Evolutionary conservation across 257 asterid species (phyloP).

Genomic region (Solanum ossicruentum): DNA sequence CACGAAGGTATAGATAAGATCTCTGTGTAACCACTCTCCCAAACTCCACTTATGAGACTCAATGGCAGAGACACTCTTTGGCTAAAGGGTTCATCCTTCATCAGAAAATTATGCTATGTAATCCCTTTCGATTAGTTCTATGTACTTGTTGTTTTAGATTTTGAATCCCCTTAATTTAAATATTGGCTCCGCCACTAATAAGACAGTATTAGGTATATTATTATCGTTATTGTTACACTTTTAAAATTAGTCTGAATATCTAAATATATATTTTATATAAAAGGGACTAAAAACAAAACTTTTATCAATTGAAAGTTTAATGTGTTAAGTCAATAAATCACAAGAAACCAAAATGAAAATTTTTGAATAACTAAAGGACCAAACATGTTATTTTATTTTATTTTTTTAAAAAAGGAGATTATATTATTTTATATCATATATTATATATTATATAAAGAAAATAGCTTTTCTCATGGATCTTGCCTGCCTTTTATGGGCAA

Average conservation of each 20-base stretch:
- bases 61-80: no score
- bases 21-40: background rate
- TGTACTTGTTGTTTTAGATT: no score
- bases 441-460: background rate
- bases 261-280: background rate
- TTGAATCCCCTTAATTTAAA: no score
- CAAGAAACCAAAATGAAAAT: background rate
- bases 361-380: background rate
- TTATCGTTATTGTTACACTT: background rate
- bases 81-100: no score
- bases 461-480: constrained; percentile 27
- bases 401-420: no score
- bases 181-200: no score
- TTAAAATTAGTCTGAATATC: background rate
- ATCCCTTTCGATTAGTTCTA: no score
- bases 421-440: no score
- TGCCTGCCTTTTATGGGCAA: constrained; percentile 4
- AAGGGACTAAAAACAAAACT: background rate
- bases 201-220: background rate
- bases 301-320: background rate
- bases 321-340: background rate
- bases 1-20: background rate
- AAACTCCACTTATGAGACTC: background rate
- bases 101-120: no score
- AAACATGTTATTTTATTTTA: no score